These are phyloP conservation scores for Umbelopsis sp. DNA, from an alignment of 371 early-diverging fungal species.

Conservation along the genomic window DNA sequence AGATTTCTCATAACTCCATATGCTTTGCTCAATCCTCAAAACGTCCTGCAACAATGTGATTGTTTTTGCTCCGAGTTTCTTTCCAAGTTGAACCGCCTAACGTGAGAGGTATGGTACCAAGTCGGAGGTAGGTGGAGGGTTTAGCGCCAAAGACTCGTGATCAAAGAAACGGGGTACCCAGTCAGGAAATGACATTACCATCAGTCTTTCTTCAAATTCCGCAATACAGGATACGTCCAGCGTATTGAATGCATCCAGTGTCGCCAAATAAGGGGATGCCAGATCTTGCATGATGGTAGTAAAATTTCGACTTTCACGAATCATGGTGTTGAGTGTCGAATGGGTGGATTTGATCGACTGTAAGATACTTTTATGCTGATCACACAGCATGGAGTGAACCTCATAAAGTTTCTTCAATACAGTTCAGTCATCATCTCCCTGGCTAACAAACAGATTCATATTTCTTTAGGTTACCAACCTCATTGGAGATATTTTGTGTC, in stretches of 20 bases:
- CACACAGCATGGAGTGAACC: background rate
- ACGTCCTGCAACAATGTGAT: background rate
- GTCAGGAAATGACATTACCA: constrained; percentile 2
- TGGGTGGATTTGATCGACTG: background rate
- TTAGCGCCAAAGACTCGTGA: constrained; percentile 16
- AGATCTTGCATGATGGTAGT: background rate
- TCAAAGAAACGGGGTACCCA: background rate
- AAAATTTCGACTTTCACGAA: background rate
- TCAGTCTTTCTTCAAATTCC: constrained; percentile 1
- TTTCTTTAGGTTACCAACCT: constrained; percentile 1
- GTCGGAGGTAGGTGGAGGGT: background rate
- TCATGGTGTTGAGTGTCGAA: background rate
- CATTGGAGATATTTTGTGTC: background rate
- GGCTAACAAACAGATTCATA: background rate
- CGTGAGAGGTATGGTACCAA: background rate
- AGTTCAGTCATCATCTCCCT: background rate
- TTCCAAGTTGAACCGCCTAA: background rate
- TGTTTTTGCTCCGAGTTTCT: background rate
- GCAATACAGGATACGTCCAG: background rate
- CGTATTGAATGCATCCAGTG: background rate
- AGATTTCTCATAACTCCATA: background rate
- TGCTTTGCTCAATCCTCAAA: background rate
- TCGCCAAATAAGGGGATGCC: background rate
- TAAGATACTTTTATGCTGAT: background rate
- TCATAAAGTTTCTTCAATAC: background rate